phyloP scores from a whole-genome alignment of 768 basidiomycete species.

The Podaxis sp. region DNA sequence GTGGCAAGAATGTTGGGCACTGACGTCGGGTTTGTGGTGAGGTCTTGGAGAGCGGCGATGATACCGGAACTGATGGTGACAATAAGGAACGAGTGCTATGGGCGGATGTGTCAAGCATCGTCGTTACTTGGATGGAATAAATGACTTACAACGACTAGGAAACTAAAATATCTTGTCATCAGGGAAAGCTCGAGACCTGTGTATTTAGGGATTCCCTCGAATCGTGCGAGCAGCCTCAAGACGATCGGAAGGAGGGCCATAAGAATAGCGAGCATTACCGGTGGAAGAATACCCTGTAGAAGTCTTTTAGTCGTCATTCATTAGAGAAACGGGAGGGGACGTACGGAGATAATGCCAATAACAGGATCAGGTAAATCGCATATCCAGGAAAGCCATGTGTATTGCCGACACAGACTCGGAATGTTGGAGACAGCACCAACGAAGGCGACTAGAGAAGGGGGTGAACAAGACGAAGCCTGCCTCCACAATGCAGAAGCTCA shows the following conservation, averaged over 20 bases:
- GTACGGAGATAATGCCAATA: conserved; percentile 69
- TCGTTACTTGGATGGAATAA: not conserved
- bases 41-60: conserved; percentile 59
- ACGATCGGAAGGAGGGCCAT: conserved; percentile 87
- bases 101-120: conserved; percentile 1
- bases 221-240: conserved; percentile 72
- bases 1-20: conserved; percentile 70
- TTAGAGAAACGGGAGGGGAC: conserved; percentile 11
- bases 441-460: conserved; percentile 57
- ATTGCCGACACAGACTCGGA: conserved; percentile 58
- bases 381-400: conserved; percentile 81
- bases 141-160: conserved; percentile 81
- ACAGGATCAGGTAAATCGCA: conserved; percentile 63
- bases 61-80: conserved; percentile 86
- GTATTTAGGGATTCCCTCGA: conserved; percentile 88
- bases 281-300: conserved; percentile 77
- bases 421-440: conserved; percentile 88
- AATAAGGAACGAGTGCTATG: conserved; percentile 90
- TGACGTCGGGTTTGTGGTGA: conserved; percentile 67
- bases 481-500: conserved; percentile 24
- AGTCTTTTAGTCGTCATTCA: too few species aligned
- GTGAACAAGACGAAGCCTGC: not conserved
- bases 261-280: conserved; percentile 83
- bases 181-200: conserved; percentile 84
- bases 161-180: conserved; percentile 91